Conservation (phyloP, 768 basidiomycete species). For the Boletales sp. region DNA sequence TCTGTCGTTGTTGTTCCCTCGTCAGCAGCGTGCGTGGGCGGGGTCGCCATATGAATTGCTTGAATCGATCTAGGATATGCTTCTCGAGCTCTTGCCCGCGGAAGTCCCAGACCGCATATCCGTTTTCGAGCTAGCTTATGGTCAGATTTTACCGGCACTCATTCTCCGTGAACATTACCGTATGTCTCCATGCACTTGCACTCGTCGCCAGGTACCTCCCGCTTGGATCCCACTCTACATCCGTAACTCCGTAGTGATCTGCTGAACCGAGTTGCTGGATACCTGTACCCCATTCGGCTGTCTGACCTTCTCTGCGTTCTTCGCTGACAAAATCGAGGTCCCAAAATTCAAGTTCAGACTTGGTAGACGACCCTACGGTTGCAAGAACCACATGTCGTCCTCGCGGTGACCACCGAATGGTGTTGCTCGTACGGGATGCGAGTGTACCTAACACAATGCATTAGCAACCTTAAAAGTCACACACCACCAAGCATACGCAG, state of each 20-base stretch:
- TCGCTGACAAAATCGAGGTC: conserved; percentile 88
- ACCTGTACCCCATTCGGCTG: conserved; percentile 75
- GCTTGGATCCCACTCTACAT: conserved; percentile 97
- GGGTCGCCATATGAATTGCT: conserved; percentile 98
- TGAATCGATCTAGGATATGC: conserved; percentile 89
- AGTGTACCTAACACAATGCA: conserved; percentile 56
- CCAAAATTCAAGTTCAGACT: conserved; percentile 99
- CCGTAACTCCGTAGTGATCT: conserved; percentile 97
- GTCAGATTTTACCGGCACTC: conserved; percentile 6
- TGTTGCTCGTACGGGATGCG: conserved; percentile 82
- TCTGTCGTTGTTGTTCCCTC: conserved; percentile 82
- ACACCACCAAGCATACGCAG: conserved; percentile 54
- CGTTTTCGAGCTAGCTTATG: conserved; percentile 79
- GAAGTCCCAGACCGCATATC: conserved; percentile 97
- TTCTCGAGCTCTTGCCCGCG: conserved; percentile 93
- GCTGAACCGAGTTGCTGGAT: conserved; percentile 83
- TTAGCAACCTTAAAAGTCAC: conserved; percentile 3
- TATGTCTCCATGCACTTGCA: conserved; percentile 93
- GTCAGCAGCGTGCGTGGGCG: conserved; percentile 85
- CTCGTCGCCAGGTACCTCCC: conserved; percentile 91
- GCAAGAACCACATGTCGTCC: conserved; percentile 95
- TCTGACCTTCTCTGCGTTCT: conserved; percentile 43
- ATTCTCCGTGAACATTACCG: conserved; percentile 48
- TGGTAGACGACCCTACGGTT: conserved; percentile 90
- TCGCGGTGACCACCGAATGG: conserved; percentile 93